Evolutionary conservation across 805 yeast genomes (phyloP), one percentile per base, ranked within the genome.

Genomic region (Spathaspora girioi): DNA sequence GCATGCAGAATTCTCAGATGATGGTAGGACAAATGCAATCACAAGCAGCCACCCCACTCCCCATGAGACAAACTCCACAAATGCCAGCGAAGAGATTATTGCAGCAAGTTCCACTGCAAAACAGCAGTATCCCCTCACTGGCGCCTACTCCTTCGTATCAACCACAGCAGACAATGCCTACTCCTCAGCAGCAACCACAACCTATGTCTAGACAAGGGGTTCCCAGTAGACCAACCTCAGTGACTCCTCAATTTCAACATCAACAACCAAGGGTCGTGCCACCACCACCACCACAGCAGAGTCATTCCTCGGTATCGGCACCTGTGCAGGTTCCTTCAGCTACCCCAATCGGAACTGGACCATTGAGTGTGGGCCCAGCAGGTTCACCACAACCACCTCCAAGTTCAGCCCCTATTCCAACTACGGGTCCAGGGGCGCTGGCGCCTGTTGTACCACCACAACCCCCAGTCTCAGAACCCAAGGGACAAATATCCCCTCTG

Each of bases 11-110:
- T 18, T 29, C 45, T 3, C 45, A 42, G 14, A 40, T 46, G 35
- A 42, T 26, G 38, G 46, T 17, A 26, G 44, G 43, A n/a, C 53
- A 50, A 46, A 17, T 38, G n/a, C 45, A 35, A 26, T 47, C 52
- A 19, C 54, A 50, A 20, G 50, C 53, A 5, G 44, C 47, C 2
- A 54, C 54, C 5, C 56, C 56, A 18, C 47, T 51, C 29, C 52
- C 50, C 18, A 38, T 49, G 18, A 51, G 52, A 42, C 55, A 49
- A 23, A 49, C 54, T 20, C 53, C 53, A 14, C 57, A 54, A 45
- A 50, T 47, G 48, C 35, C 50, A 5, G 14, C 43, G 8, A 46
- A 43, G 31, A 44, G 26, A 41, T 14, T 44, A 6, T 15, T 15
- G 9, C 38, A 35, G 3, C 55, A 46, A 48, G 51, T 40, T 20